Evolutionary conservation across 78 protist genomes (phyloP).

Genomic region (Chrysochromulina parva): DNA sequence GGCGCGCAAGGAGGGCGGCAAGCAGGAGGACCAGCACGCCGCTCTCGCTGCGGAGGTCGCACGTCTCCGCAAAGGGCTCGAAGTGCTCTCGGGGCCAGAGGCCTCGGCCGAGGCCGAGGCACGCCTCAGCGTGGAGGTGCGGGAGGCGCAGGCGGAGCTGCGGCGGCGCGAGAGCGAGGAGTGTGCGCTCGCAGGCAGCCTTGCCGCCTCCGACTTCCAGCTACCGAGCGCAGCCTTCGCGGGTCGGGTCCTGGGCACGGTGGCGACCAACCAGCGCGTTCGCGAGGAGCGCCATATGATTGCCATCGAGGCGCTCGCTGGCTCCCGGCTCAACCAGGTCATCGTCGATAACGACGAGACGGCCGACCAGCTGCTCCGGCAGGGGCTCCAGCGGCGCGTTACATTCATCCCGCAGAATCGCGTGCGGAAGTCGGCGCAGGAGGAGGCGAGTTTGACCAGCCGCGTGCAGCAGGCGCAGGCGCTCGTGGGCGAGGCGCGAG

Average conservation of each 20-base stretch:
- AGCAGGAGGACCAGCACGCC: not conserved
- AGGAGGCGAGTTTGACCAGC: too few relatives aligned
- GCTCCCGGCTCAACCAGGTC: slow-evolving; percentile 88
- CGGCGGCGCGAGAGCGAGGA: too few relatives aligned
- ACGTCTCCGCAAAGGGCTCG: not conserved
- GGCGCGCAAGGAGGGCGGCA: not conserved
- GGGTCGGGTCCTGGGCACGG: slow-evolving; percentile 78
- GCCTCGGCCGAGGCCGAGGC: too few relatives aligned
- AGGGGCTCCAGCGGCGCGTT: slow-evolving; percentile 84
- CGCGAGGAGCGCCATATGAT: not conserved
- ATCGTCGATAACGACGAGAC: slow-evolving; percentile 88
- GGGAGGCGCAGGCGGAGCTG: too few relatives aligned
- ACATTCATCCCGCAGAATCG: slow-evolving; percentile 96
- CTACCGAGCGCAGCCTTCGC: slow-evolving; percentile 54
- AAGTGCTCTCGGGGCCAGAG: too few relatives aligned
- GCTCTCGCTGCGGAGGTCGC: not conserved
- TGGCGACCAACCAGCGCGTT: slow-evolving; percentile 79
- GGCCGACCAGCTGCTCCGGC: slow-evolving; percentile 73
- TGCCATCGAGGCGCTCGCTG: slow-evolving; percentile 77
- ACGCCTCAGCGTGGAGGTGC: too few relatives aligned
- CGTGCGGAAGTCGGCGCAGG: slow-evolving; percentile 40
- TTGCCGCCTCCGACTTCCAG: slow-evolving; percentile 54
- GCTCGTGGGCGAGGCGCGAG: slow-evolving; percentile 62
- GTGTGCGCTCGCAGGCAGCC: too few relatives aligned
- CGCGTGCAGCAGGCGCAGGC: slow-evolving; percentile 24